phyloP scores from a whole-genome alignment of 331 rosid species.

The Erythrophleum ivorense region DNA sequence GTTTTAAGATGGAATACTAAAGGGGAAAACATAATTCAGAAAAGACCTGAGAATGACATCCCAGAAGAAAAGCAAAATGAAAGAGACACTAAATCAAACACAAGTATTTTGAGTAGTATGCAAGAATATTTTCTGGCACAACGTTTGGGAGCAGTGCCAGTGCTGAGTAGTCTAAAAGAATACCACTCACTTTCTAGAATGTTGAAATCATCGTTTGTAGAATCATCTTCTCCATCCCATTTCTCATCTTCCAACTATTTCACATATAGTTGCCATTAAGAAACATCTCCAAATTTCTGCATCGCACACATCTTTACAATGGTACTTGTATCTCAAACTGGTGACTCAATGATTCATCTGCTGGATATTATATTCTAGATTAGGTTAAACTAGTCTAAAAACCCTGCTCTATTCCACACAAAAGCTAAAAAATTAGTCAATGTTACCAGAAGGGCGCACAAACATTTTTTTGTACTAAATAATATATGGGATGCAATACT shows the following conservation, averaged over 20 bases:
- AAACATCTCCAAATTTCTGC: not conserved
- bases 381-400: not conserved
- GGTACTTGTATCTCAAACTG: too few species aligned
- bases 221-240: not conserved
- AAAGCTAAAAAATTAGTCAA: not conserved
- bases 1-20: not conserved
- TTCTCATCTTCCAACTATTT: not conserved
- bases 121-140: not conserved
- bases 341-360: not conserved
- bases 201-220: not conserved
- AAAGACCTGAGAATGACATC: not conserved
- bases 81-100: not conserved
- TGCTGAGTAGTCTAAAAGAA: too few species aligned
- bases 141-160: not conserved
- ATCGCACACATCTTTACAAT: not conserved
- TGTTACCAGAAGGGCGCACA: not conserved
- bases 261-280: not conserved
- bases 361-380: not conserved
- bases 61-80: not conserved
- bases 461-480: not conserved
- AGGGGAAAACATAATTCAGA: not conserved
- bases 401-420: not conserved
- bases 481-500: not conserved
- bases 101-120: not conserved
- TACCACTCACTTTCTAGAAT: not conserved